Evolutionary conservation across 2,329 filamentous ascomycete genomes (phyloP).

Genomic region (Diplodia intermedia): DNA sequence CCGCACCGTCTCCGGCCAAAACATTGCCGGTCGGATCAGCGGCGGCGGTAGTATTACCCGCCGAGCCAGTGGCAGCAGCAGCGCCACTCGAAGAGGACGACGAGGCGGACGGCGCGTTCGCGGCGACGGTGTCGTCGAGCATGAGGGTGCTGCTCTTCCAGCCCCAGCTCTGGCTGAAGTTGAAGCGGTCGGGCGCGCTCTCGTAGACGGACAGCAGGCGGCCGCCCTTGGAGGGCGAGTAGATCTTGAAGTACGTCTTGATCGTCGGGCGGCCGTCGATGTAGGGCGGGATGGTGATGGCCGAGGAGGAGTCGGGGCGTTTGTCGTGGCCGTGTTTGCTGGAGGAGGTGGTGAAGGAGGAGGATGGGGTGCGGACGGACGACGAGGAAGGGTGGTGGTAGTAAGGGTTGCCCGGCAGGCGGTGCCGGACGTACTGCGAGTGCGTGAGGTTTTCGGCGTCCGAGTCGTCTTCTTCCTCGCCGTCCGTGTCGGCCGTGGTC

Average conservation of each 20-base stretch:
- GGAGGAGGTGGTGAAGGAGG: not conserved
- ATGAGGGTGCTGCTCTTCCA: conserved; percentile 68
- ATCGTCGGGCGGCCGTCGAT: conserved; percentile 64
- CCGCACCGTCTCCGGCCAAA: not conserved
- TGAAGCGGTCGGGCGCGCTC: conserved; percentile 64
- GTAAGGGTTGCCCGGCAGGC: conserved; percentile 11
- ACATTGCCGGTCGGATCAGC: not conserved
- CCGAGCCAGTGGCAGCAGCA: conserved; percentile 39
- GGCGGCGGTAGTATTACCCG: conserved; percentile 30
- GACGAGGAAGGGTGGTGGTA: not conserved
- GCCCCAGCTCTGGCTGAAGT: conserved; percentile 67
- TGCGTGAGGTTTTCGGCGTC: not conserved
- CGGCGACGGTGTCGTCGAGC: conserved; percentile 53
- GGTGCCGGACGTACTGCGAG: conserved; percentile 12
- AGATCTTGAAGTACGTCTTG: conserved; percentile 68
- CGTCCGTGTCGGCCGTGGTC: not conserved
- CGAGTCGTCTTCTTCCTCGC: not conserved
- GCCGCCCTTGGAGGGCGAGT: conserved; percentile 64
- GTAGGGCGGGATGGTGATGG: conserved; percentile 56
- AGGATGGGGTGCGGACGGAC: not conserved
- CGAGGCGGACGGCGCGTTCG: no score
- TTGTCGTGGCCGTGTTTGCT: conserved; percentile 20
- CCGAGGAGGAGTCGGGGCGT: not conserved
- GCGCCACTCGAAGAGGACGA: not conserved
- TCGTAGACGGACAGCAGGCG: conserved; percentile 66